These are phyloP conservation scores for Microthyrium microscopicum DNA, from an alignment of 2,329 filamentous ascomycete genomes.

Conservation along the genomic window DNA sequence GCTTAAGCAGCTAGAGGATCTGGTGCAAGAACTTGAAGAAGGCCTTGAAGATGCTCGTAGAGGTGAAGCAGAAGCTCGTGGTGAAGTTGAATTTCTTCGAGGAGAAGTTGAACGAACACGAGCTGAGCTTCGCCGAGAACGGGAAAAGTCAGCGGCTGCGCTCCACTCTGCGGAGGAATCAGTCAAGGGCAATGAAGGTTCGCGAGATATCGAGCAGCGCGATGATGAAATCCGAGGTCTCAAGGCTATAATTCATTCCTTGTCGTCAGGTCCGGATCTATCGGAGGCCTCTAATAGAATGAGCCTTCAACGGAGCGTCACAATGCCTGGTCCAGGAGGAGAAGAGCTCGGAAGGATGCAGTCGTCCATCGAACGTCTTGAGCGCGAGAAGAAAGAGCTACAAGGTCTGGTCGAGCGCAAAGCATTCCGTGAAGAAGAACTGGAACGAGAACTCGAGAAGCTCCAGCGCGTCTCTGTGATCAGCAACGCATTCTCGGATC, in stretches of 20 bases:
- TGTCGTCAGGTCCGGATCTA: constrained; percentile 54
- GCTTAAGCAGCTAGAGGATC: constrained; percentile 85
- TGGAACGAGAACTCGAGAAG: constrained; percentile 64
- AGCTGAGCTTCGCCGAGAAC: constrained; percentile 72
- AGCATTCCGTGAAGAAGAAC: constrained; percentile 58
- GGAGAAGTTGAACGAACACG: constrained; percentile 88
- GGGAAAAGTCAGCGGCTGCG: constrained; percentile 58
- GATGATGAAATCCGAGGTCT: constrained; percentile 94
- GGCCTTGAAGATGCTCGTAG: constrained; percentile 86
- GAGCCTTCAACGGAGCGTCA: constrained; percentile 16
- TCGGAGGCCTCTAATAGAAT: constrained; percentile 14
- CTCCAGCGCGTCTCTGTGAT: constrained; percentile 40
- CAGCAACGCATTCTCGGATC: constrained; percentile 32
- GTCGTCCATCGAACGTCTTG: constrained; percentile 49
- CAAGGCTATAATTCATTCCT: constrained; percentile 93
- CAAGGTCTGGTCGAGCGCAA: constrained; percentile 59
- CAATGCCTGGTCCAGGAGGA: constrained; percentile 13
- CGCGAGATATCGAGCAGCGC: constrained; percentile 76
- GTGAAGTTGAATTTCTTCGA: constrained; percentile 86
- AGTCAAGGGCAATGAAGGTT: constrained; percentile 17
- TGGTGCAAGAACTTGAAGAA: constrained; percentile 93
- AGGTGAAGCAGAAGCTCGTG: constrained; percentile 86
- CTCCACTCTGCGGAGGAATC: constrained; percentile 36
- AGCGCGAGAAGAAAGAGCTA: constrained; percentile 66
- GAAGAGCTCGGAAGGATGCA: constrained; percentile 41